phyloP scores from a whole-genome alignment of 1,139 yeast genomes.

The Protomyces arabidopsidicola region DNA sequence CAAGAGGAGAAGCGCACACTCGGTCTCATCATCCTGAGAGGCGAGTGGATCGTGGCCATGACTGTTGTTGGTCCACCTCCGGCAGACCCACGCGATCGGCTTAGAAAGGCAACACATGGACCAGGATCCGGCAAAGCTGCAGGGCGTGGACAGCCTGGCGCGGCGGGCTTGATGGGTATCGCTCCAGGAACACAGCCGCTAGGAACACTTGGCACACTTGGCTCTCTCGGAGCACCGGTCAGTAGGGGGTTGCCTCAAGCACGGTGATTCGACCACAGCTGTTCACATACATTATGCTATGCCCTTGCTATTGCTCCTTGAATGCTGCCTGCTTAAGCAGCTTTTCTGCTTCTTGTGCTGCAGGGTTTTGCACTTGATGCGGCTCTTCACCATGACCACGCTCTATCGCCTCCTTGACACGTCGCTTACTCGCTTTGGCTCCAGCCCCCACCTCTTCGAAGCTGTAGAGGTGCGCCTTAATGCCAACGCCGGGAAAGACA shows the following conservation, averaged over 20 bases:
- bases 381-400: neutral
- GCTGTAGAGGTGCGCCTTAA: conserved; percentile 52
- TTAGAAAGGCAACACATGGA: conserved; percentile 45
- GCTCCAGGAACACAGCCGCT: neutral
- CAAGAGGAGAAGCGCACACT: conserved; percentile 62
- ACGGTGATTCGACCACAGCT: neutral
- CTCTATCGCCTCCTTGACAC: neutral
- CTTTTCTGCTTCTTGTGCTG: neutral
- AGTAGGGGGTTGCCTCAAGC: neutral
- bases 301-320: neutral
- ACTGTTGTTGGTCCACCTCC: conserved; percentile 77
- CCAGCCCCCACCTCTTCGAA: conserved; percentile 24
- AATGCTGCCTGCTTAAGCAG: neutral
- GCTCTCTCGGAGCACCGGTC: neutral
- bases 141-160: conserved; percentile 36
- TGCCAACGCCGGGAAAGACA: conserved; percentile 74
- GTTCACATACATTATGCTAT: too few species aligned
- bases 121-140: conserved; percentile 48
- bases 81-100: conserved; percentile 46
- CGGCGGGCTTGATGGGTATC: neutral
- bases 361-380: neutral
- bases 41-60: conserved; percentile 81
- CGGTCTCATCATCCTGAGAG: conserved; percentile 80
- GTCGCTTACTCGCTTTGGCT: neutral
- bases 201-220: neutral